A percentile compares a stretch with the other conserved stretches of the same genome.
Conservation (phyloP, 2,329 filamentous ascomycete species). For the Fusarium annulatum region DNA sequence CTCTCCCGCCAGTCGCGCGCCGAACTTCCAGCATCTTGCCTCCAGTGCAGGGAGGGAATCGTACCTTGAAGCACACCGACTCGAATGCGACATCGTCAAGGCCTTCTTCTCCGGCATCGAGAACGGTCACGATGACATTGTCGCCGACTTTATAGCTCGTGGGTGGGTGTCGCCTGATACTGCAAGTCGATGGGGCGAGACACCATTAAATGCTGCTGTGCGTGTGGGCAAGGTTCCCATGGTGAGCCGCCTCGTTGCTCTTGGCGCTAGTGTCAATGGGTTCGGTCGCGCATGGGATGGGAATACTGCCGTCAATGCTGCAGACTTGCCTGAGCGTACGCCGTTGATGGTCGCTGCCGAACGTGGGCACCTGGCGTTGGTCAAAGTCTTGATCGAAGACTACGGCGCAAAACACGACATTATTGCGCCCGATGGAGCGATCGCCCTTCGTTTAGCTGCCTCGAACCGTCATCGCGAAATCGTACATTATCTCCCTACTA, state of each 20-base stretch:
- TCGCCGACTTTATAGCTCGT: slow-evolving; percentile 45
- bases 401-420: slow-evolving; percentile 56
- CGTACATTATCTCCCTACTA: slow-evolving; percentile 55
- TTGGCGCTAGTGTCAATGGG: slow-evolving; percentile 51
- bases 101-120: slow-evolving; percentile 48
- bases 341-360: slow-evolving; percentile 58
- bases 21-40: neutral
- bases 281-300: slow-evolving; percentile 30
- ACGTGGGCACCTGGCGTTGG: slow-evolving; percentile 54
- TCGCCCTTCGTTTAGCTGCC: slow-evolving; percentile 59
- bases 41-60: neutral
- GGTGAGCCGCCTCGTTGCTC: slow-evolving; percentile 49
- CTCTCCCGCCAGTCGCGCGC: neutral
- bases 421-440: slow-evolving; percentile 58
- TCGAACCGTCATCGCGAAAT: slow-evolving; percentile 55
- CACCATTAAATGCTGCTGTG: slow-evolving; percentile 53
- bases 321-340: slow-evolving; percentile 50
- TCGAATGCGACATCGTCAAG: slow-evolving; percentile 45
- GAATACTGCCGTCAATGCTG: neutral
- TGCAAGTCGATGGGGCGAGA: slow-evolving; percentile 43
- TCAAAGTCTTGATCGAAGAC: slow-evolving; percentile 54
- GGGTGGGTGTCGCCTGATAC: slow-evolving; percentile 55
- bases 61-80: slow-evolving; percentile 13
- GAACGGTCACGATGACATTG: slow-evolving; percentile 43
- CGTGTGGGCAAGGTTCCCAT: slow-evolving; percentile 44